phyloP scores from a whole-genome alignment of 768 basidiomycete genomes.

The Termitomyces heimii region DNA sequence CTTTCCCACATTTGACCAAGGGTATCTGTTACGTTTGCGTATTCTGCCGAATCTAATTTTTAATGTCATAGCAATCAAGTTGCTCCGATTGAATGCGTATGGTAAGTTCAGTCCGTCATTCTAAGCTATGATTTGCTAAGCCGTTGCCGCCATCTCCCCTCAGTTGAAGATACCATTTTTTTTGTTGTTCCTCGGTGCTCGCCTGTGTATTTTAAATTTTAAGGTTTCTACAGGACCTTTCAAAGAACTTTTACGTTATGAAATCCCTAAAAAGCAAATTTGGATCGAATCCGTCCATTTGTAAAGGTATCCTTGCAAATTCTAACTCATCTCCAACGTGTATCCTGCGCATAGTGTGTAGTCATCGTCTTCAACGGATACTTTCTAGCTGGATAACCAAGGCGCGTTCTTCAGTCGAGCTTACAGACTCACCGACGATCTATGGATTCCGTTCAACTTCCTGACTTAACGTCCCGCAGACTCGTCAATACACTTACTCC shows the following conservation, averaged over 20 bases:
- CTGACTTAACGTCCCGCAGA: neutral
- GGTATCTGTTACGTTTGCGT: neutral
- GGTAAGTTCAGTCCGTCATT: neutral
- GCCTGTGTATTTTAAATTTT: neutral
- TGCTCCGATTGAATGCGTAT: neutral
- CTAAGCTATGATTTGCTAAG: neutral
- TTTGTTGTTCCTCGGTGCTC: neutral
- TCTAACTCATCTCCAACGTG: neutral
- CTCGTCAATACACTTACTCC: slow-evolving; percentile 3
- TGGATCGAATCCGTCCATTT: neutral
- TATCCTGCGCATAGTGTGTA: neutral
- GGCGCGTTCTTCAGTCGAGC: neutral
- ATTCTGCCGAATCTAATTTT: neutral
- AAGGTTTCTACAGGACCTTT: neutral
- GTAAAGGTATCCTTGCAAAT: neutral
- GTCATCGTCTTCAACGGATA: neutral
- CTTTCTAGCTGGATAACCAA: neutral
- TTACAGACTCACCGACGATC: neutral
- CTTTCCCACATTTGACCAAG: neutral
- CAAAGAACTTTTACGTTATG: neutral
- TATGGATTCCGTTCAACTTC: neutral
- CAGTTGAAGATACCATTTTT: neutral
- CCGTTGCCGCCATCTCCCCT: neutral
- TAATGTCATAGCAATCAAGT: neutral
- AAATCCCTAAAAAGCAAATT: neutral